These are phyloP conservation scores for Yarrowia osloensis DNA, from an alignment of 805 yeast genomes.

Conservation along the genomic window DNA sequence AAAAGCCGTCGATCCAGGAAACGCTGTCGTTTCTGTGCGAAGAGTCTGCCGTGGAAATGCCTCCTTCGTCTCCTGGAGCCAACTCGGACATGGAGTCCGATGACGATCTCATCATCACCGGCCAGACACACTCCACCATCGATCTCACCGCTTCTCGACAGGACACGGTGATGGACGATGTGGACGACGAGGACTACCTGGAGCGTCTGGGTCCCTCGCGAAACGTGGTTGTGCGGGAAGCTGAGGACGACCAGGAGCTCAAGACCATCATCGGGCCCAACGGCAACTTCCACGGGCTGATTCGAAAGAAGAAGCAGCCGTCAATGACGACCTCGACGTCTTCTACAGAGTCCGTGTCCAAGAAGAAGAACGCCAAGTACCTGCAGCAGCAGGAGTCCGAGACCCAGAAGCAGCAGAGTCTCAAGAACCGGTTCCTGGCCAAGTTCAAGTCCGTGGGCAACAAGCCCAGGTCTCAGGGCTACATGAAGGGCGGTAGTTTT, in stretches of 20 bases:
- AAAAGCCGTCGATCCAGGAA: slow-evolving; percentile 3
- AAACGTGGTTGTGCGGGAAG: slow-evolving; percentile 11
- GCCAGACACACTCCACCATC: background rate
- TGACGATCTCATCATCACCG: slow-evolving; percentile 4
- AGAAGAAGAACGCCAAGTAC: slow-evolving; percentile 17
- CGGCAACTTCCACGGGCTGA: slow-evolving; percentile 22
- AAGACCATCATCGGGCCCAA: slow-evolving; percentile 22
- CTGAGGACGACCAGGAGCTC: slow-evolving; percentile 21
- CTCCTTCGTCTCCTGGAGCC: slow-evolving; percentile 5
- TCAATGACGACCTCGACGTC: background rate
- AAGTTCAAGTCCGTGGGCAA: slow-evolving; percentile 9
- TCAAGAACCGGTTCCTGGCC: slow-evolving; percentile 17
- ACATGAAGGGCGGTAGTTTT: slow-evolving; percentile 22
- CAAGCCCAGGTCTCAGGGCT: background rate
- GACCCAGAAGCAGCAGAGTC: background rate
- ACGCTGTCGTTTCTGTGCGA: slow-evolving; percentile 25
- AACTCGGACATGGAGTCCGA: slow-evolving; percentile 2
- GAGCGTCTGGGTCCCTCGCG: slow-evolving; percentile 20
- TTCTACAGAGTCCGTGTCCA: background rate
- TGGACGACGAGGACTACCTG: slow-evolving; percentile 5
- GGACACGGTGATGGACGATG: background rate
- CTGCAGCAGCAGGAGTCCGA: background rate
- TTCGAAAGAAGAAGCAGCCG: slow-evolving; percentile 10
- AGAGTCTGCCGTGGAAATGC: background rate
- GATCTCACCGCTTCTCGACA: slow-evolving; percentile 16